A percentile compares a stretch with the other conserved stretches of the same genome.
Conservation (phyloP, 1,284 basidiomycete genomes). For the Heterobasidion irregulare region DNA sequence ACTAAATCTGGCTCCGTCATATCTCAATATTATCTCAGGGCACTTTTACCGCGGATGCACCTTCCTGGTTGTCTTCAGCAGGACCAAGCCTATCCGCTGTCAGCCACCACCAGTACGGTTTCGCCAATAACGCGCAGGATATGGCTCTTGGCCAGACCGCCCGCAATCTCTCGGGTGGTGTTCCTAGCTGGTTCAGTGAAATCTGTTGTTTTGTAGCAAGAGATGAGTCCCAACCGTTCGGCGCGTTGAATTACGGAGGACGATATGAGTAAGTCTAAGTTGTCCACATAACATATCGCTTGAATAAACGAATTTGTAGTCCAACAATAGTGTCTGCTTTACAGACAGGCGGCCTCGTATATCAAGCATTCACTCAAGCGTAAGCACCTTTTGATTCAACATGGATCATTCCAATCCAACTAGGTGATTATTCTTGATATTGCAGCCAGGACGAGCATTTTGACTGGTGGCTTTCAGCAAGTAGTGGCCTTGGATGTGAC, state of each 20-base stretch:
- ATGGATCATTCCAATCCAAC: not conserved
- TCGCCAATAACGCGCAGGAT: not conserved
- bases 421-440: not conserved
- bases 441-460: not conserved
- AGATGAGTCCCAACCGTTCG: not conserved
- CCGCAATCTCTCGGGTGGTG: not conserved
- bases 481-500: not conserved
- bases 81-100: not conserved
- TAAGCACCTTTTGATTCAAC: not conserved
- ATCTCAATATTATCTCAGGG: not conserved
- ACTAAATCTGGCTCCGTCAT: not conserved
- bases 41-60: not conserved
- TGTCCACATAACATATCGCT: not conserved
- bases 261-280: not conserved
- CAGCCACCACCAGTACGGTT: not conserved
- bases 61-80: not conserved
- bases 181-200: not conserved
- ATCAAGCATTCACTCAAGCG: not conserved
- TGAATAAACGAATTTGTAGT: not conserved
- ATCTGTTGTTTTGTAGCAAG: not conserved
- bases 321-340: not conserved
- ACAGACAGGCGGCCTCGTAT: not conserved
- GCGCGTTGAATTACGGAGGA: not conserved
- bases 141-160: not conserved
- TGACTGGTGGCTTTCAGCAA: not conserved